These are phyloP conservation scores for Chlorella variabilis DNA, from an alignment of 163 green algal genomes.

Conservation along the genomic window DNA sequence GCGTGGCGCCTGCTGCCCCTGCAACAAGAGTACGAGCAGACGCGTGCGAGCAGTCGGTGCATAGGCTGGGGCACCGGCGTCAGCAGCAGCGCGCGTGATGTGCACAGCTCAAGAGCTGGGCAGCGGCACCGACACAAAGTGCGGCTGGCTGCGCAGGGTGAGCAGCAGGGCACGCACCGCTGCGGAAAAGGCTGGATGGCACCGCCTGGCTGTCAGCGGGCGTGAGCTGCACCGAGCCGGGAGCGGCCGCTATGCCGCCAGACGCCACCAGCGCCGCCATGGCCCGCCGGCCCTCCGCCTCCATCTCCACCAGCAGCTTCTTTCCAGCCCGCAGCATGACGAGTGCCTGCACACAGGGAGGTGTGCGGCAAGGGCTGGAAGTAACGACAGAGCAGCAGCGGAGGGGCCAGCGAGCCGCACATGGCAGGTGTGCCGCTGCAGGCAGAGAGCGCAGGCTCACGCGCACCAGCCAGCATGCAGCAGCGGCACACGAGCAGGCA, in stretches of 20 bases:
- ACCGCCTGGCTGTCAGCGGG: slow-evolving; percentile 21
- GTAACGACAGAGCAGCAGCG: too few species aligned
- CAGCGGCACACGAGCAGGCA: too few species aligned
- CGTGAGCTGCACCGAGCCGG: background rate
- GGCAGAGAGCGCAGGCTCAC: too few species aligned
- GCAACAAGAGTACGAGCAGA: too few species aligned
- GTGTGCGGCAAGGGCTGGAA: background rate
- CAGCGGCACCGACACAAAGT: too few species aligned
- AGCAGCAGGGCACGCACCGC: background rate
- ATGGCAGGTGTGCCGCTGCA: background rate
- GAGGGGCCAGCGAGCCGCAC: too few species aligned
- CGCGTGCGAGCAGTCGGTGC: too few species aligned
- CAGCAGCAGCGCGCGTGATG: too few species aligned
- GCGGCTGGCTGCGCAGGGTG: too few species aligned
- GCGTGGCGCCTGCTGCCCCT: background rate
- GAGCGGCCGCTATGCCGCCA: background rate
- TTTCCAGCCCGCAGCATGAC: slow-evolving; percentile 59
- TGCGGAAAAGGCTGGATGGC: slow-evolving; percentile 20
- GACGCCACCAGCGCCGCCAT: slow-evolving; percentile 15
- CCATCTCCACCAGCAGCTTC: slow-evolving; percentile 55
- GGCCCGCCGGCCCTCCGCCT: slow-evolving; percentile 12
- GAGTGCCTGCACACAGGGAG: slow-evolving; percentile 46
- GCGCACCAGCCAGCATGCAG: too few species aligned
- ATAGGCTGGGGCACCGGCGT: too few species aligned
- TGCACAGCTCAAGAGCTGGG: too few species aligned